Base-by-base conservation (phyloP, 139 green algal genomes). In the Pseudopediastrum boryanum region DNA sequence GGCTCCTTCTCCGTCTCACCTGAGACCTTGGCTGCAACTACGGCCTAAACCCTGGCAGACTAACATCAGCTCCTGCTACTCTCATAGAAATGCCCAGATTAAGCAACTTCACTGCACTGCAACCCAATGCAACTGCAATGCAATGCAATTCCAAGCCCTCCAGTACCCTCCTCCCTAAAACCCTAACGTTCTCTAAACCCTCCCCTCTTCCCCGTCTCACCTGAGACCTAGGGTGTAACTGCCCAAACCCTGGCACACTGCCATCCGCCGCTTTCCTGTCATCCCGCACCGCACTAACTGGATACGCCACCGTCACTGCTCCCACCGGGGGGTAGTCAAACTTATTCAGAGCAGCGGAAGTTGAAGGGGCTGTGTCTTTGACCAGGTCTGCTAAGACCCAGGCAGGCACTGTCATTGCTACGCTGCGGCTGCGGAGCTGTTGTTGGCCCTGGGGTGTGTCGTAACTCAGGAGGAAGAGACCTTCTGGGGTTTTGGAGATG, bases 241-340 rank as follows among this genome's bases (percentile, higher is more conserved):
- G 96, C 21, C 96, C 96, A 84, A 99, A 99, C 63, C 96, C 96
- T 51, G 88, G 90, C 33, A 96, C 82, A 19, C 83, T 79, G 38
- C 90, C 91, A 33, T 90, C 50, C 13, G 77, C 56, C 71, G 79
- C 93, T 68, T 84, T 89, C 33, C 95, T 87, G 79, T 98, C 93
- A 2, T 93, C 79, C 2, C 86, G 82, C 25, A 99, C 74, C 2
- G 94, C 89, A 0, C 75, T 82, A 31, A 79, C 66, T 9, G 94
- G 94, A 83, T 97, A 98, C 4, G 89, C 82, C 13, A 99, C 73
- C 4, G 96, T 98, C n/a, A 99, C 94, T 27, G 96, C 95, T 23
- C 71, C 92, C 59, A 99, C 96, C 5, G 96, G 96, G 1, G 96
- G 96, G 87, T 99, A 99, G 89, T 98, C 95, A 80, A 99, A 95